Evolutionary conservation across 805 yeast genomes (phyloP), one percentile per base, ranked within the genome.

Genomic region (Candida ortonii): DNA sequence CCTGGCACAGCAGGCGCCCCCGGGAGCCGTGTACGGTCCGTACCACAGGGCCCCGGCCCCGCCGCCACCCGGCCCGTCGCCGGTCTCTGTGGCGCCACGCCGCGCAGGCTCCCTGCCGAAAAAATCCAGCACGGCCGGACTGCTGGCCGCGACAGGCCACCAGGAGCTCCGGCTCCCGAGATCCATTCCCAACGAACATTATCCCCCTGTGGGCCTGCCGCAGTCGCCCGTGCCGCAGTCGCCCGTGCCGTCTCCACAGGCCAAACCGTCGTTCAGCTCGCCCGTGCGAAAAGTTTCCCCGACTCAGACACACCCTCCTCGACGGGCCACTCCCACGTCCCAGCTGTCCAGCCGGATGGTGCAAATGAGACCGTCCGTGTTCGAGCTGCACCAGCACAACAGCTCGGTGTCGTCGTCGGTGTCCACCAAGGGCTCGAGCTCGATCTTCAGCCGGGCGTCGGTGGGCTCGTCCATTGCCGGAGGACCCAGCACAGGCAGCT

Each of bases 401-500:
- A 40, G 38, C 15, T 49, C 55, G 9, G 35, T 47, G n/a, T 36
- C 49, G 13, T 50, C 54, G 8, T 49, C 56, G 2, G 34, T 43
- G 6, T 52, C 59, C 3, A 48, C 51, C 5, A 30, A 33, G 13
- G 50, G 46, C 5, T 48, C 53, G 4, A 43, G 39, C 30, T 53
- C 58, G 5, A 49, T 53, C n/a, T 55, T 52, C 32, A 51, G 57
- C 36, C 30, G 52, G 18, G 26, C 44, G 11, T 46, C 53, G 6
- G 37, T 52, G 20, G 40, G 46, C 7, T 52, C 58, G 9, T 47
- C 54, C 14, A 25, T 35, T 8, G 29, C 35, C 16, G 43, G 44
- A 4, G 15, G 22, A n/a, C 21, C 38, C 3, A 24, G 41, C 27
- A 15, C 24, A 4, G 37, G 34, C n/a, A 29, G 33, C n/a, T 11